Base-by-base conservation (phyloP, 1,139 yeast species). In the Nakaseomyces bracarensis region DNA sequence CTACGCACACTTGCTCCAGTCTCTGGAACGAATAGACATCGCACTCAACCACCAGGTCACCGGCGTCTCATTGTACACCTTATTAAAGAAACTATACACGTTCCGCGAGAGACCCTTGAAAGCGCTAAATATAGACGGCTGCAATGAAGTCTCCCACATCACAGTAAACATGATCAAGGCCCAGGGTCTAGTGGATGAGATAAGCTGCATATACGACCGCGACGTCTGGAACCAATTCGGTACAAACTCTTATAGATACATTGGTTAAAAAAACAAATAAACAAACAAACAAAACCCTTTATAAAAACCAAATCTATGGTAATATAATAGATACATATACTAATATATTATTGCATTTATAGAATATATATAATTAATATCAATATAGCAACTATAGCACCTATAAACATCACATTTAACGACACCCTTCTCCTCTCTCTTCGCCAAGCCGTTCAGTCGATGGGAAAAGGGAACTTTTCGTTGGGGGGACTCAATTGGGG, bases 141-240 rank as follows among this genome's bases (percentile, higher is more conserved):
- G 65, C 38, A 38, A 45, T 2, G 47, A 52, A 5, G 40, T 60
- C 4, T 57, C 61, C 4, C 62, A 59, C 37, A 42, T 51, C 6
- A 60, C 64, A 4, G 51, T 52, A 1, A 51, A 48, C 31, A 47
- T 51, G 33, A 44, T 60, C 15, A 50, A 49, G 42, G 38, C 48
- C 1, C 52, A 48, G 23, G 43, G 45, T 2, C 44, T 55, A 14
- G 60, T 52, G 1, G 43, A 41, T 14, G 48, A 46, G 21, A 33
- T 60, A 4, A 53, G 52, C 19, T 58, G 62, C 39, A 41, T 46
- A 11, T 60, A 57, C 31, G 62, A 58, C 20, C 52, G 49, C 27
- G 53, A 49, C 21, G 37, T 40, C 11, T 60, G 65, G 65, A 51
- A 48, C 33, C 46, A 42, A 33, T 57, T 57, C 40, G 62, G 64